Percentiles rank a stretch among this genome's conserved stretches.
These are phyloP conservation scores for Whalleya microplaca DNA, from an alignment of 2,329 filamentous ascomycete genomes.

Conservation along the genomic window DNA sequence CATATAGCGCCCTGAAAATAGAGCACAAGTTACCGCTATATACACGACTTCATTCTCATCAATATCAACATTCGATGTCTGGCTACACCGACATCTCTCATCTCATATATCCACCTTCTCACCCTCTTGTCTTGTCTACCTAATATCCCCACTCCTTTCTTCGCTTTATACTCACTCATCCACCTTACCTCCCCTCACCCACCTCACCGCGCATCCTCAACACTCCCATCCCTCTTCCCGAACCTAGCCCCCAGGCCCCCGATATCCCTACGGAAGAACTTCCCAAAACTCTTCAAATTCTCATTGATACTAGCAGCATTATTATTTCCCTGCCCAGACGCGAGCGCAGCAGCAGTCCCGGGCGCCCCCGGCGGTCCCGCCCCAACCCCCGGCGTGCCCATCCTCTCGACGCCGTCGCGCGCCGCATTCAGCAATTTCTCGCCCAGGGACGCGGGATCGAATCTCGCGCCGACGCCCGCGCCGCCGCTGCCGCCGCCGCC, in stretches of 20 bases:
- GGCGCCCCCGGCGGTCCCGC: slow-evolving; percentile 57
- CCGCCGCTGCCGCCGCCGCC: slow-evolving; percentile 37
- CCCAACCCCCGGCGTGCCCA: slow-evolving; percentile 61
- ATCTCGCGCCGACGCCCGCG: slow-evolving; percentile 48
- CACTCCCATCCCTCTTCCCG: slow-evolving; percentile 61
- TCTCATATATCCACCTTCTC: too few species aligned
- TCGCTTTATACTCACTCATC: background rate
- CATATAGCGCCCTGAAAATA: too few species aligned
- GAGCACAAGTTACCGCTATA: too few species aligned
- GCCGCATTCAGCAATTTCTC: slow-evolving; percentile 88
- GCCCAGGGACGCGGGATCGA: slow-evolving; percentile 82
- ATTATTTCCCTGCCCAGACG: slow-evolving; percentile 22
- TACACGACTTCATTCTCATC: too few species aligned
- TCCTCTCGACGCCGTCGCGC: slow-evolving; percentile 77
- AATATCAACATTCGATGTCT: too few species aligned
- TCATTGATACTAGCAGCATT: slow-evolving; percentile 78
- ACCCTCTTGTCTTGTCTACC: background rate
- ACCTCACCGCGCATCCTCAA: slow-evolving; percentile 14
- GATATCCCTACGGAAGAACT: slow-evolving; percentile 91
- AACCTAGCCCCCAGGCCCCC: slow-evolving; percentile 75
- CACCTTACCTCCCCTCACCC: background rate
- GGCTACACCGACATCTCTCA: too few species aligned
- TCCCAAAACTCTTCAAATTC: slow-evolving; percentile 93
- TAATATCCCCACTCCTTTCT: background rate
- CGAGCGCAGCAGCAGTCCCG: slow-evolving; percentile 34